Evolutionary conservation across 2,329 filamentous ascomycete species (phyloP), one percentile per base, ranked within the genome.

Genomic region (Cercospora sp.): DNA sequence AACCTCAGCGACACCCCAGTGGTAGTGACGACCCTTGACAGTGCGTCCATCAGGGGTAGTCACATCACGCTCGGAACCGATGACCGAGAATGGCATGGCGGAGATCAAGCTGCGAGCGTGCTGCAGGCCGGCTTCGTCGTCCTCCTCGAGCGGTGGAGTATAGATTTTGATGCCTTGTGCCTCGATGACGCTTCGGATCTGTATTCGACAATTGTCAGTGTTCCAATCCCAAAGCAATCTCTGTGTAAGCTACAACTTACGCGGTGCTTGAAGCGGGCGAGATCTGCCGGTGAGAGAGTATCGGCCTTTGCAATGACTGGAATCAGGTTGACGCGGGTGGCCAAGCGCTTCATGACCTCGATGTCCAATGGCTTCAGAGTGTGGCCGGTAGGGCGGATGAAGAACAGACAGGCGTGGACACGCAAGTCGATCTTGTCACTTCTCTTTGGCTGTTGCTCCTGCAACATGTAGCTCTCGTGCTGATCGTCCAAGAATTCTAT

Each of bases 111-210:
- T 93, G 79, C 94, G 92, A 57, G 95, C 95, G 80, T 99, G 95
- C 83, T 94, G 91, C 70, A 94, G 94, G 73, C 94, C 95, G 72
- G 94, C 91, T 83, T 98, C 95, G 77, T 99, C 95, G 77, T 99
- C 95, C 82, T 99, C 96, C 86, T 99, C 96, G 72, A 98, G 86
- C 63, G 96, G 95, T 69, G 95, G 96, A 81, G 95, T 91, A 86
- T 99, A 99, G 82, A 99, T 98, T 87, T 97, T 98, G 87, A 99
- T 99, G 81, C 93, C 95, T 83, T 99, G 95, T 70, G 95, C 94
- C 81, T 98, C 94, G 75, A 99, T 94, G 70, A 98, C 95, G 75
- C 91, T 91, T 77, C 92, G 91, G 76, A 99, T 94, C 94, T 97
- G 76, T 77, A 66, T 20, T 13, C 7, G n/a, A 18, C 20, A 73